Evolutionary conservation across 2,329 filamentous ascomycete genomes (phyloP).

Genomic region (Dothiorella sarmentorum): DNA sequence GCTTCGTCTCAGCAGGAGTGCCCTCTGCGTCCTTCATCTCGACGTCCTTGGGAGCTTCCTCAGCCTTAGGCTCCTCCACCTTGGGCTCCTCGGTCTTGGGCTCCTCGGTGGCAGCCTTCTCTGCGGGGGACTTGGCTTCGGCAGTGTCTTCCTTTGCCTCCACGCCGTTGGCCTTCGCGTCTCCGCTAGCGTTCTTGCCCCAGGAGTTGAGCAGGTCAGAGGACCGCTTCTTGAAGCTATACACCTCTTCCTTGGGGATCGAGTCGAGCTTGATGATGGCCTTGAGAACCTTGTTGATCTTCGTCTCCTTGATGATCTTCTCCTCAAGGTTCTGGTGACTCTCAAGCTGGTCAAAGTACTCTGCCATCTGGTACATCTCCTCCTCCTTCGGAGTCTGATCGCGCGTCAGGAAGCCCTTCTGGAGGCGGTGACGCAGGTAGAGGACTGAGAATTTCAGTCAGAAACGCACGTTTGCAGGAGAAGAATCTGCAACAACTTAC

Average conservation of each 20-base stretch:
- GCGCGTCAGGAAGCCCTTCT: conserved; percentile 85
- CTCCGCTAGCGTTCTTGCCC: conserved; percentile 67
- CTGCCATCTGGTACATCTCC: conserved; percentile 75
- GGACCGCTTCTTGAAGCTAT: conserved; percentile 81
- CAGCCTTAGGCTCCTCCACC: conserved; percentile 34
- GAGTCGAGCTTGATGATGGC: conserved; percentile 82
- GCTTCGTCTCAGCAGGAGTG: conserved; percentile 21
- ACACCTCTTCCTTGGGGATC: conserved; percentile 87
- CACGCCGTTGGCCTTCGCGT: conserved; percentile 43
- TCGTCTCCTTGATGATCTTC: conserved; percentile 82
- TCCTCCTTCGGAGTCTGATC: conserved; percentile 83
- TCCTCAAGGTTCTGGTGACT: conserved; percentile 77
- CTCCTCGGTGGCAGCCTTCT: conserved; percentile 24
- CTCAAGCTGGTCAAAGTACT: conserved; percentile 78
- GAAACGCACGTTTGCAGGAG: background rate
- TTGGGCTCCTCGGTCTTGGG: conserved; percentile 35
- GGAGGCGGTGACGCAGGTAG: conserved; percentile 89
- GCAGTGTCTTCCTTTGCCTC: conserved; percentile 24
- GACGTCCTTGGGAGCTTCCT: conserved; percentile 27
- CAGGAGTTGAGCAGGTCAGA: conserved; percentile 78
- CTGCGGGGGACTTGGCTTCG: conserved; percentile 24
- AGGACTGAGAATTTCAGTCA: conserved; percentile 56
- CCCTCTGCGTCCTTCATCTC: conserved; percentile 34
- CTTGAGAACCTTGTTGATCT: conserved; percentile 98
- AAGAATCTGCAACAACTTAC: conserved; percentile 32